Evolutionary conservation across 352 stramenopile genomes (phyloP), one percentile per base, ranked within the genome.

Genomic region (Sclerospora graminicola): DNA sequence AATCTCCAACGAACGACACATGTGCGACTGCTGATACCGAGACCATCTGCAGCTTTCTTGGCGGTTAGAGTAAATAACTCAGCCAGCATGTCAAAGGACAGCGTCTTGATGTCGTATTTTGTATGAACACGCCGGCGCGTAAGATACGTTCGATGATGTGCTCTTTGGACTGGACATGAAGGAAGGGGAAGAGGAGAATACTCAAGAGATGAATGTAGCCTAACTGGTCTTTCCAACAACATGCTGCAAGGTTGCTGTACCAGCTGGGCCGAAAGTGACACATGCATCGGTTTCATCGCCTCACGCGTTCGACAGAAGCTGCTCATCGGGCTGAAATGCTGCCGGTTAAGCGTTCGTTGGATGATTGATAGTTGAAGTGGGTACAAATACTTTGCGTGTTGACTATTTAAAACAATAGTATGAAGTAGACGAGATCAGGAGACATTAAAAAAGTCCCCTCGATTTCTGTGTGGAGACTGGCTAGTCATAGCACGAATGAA

Each of bases 21-120:
- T 71, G 75, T 84, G 45, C 75, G 75, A 27, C 70, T 84, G 37
- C 69, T 83, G 63, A 87, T 87, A 8, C 75, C 75, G 15, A 87
- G 69, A 28, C 81, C 63, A 45, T 84, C 71, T 4, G 75, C 75
- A 11, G 75, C 75, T 63, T 83, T 83, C 50, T 87, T 87, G 36
- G 75, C 75, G 0, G 75, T 87, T 37, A 64, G 71, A 7, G 69
- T 83, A 62, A 87, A 87, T 46, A 83, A 75, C 2, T 64, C 48
- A 11, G 75, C 71, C 0, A 87, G 67, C 15, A 75, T 34, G 41
- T 87, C 69, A 45, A 87, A 87, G 2, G 75, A 83, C 37, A 87
- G 57, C n/a, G 75, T 87, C 39, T 80, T 82, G 62, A 87, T 87
- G 30, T 66, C 69, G 49, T 82, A 64, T 20, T 60, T 64, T 4